Evolutionary conservation across 2,329 filamentous ascomycete genomes (phyloP), one percentile per base, ranked within the genome.

Genomic region (Cladophialophora psammophila): DNA sequence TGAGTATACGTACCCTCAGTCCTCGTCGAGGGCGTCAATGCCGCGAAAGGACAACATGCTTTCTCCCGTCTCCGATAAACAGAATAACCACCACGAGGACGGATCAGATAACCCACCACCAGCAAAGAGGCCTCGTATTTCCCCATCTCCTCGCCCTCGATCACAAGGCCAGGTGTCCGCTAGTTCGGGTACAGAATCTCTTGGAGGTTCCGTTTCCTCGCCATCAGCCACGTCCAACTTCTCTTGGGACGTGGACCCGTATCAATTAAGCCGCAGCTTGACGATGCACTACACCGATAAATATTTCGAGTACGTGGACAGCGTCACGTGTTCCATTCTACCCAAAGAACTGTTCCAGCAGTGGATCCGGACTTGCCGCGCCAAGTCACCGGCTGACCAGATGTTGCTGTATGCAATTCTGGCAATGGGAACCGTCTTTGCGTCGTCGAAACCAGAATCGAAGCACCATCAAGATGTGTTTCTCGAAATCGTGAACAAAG

Each of bases 361-460:
- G 26, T 90, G 88, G 88, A 76, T 86, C 38, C 80, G 80, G 58
- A 80, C 79, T 13, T 78, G 75, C 42, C 75, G 73, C n/a, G 76
- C 80, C 10, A 87, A 86, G 71, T 83, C 80, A 13, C 76, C 78
- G 20, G 81, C 85, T 48, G 87, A 89, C 72, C 79, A 84, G 48
- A 87, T 88, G 84, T 78, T 89, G 3, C 77, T 90, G 9, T 88
- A 90, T 73, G 82, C 84, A 1, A 82, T 89, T 71, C 80, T 90
- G 67, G 83, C 86, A 1, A 74, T 88, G 72, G 87, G 85, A 0
- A 84, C 85, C 4, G 75, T 85, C 1, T 89, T 88, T 70, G 84
- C 85, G 1, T 57, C 63, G 26, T 26, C 18, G 18, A 59, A 54
- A 35, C 73, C 77, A 1, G 83, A 85, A 32, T 78, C 81, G 66